Conservation (phyloP, 495 filamentous ascomycete genomes). For the Pyrenopolyporus hunteri region DNA sequence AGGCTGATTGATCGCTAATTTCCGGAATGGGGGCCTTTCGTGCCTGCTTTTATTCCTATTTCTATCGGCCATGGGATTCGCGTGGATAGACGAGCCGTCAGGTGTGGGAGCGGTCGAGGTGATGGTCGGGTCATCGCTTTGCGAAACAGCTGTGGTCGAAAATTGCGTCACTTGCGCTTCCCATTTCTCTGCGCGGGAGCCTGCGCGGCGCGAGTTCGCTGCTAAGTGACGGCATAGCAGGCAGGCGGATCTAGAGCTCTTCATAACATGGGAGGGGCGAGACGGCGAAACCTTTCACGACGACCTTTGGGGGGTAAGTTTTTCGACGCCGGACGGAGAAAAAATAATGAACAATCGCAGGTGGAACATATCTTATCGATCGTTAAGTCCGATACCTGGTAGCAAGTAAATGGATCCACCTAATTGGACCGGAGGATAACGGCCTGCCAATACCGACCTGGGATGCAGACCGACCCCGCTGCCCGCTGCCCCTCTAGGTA, state of each 20-base stretch:
- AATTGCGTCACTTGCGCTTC: slow-evolving; percentile 39
- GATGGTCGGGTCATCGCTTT: slow-evolving; percentile 4
- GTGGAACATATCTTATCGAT: background rate
- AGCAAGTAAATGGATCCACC: background rate
- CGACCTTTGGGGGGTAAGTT: too few relatives aligned
- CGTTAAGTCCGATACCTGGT: background rate
- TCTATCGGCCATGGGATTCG: background rate
- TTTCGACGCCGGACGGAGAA: background rate
- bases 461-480: too few relatives aligned
- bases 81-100: background rate
- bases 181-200: slow-evolving; percentile 53
- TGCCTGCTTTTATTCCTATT: background rate
- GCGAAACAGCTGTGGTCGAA: slow-evolving; percentile 8
- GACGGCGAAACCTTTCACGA: too few relatives aligned
- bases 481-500: background rate
- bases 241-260: slow-evolving; percentile 28
- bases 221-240: slow-evolving; percentile 39
- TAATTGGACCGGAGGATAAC: background rate
- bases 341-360: slow-evolving; percentile 2
- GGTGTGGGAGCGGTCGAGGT: background rate
- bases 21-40: too few relatives aligned
- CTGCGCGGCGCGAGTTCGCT: slow-evolving; percentile 17
- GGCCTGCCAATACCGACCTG: background rate
- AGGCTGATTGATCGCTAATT: background rate
- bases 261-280: slow-evolving; percentile 30